A percentile compares a stretch with the other conserved stretches of the same genome.
Evolutionary conservation across 108 stramenopile genomes (phyloP).

Genomic region (Heterococcus sp.): DNA sequence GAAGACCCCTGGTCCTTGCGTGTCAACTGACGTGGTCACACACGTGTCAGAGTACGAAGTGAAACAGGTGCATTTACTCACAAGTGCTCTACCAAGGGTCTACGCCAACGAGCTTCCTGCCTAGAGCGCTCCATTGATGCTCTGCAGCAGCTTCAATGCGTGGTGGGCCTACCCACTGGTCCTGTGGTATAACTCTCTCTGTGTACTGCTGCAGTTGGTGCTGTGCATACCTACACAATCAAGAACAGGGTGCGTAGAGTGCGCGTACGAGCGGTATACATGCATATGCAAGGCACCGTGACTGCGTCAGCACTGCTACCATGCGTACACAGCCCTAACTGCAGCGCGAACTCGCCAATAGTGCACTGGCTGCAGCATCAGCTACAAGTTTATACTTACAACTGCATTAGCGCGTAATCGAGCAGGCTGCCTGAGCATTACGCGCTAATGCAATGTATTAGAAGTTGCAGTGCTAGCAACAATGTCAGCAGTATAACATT

Average conservation of each 20-base stretch:
- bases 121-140: constrained; percentile 28
- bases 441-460: neutral
- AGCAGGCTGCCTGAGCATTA: neutral
- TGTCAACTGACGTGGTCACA: no score
- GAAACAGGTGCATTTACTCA: no score
- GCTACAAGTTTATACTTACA: neutral
- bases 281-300: neutral
- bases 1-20: no score
- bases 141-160: neutral
- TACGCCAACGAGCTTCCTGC: constrained; percentile 52
- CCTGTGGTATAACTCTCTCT: constrained; percentile 38
- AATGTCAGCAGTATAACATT: neutral
- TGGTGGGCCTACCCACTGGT: constrained; percentile 56
- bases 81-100: no score
- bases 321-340: neutral
- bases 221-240: neutral
- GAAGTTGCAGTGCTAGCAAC: neutral
- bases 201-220: constrained; percentile 65
- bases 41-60: no score
- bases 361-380: neutral
- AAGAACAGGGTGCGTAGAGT: neutral
- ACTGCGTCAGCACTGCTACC: neutral
- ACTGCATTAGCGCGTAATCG: neutral
- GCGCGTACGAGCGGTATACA: neutral
- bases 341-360: no score